phyloP scores from a whole-genome alignment of 2,329 filamentous ascomycete species.

The Niveomyces coronatus region DNA sequence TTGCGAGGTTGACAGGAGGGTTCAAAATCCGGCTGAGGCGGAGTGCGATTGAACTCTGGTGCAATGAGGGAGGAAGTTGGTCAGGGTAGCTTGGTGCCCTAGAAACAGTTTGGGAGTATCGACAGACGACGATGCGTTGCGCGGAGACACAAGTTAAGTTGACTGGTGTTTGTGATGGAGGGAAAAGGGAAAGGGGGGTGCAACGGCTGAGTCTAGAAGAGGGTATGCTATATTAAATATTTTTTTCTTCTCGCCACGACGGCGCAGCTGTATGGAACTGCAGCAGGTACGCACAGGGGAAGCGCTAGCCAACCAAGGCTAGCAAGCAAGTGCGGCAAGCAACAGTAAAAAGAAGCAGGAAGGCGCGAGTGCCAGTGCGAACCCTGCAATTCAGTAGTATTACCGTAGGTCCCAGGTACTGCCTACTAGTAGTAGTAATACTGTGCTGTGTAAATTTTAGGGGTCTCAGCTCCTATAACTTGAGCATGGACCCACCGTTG shows the following conservation, averaged over 20 bases:
- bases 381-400: too few species aligned
- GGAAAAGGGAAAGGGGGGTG: slow-evolving; percentile 21
- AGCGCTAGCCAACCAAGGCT: neutral
- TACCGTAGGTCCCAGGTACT: too few species aligned
- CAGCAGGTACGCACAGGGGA: slow-evolving; percentile 4
- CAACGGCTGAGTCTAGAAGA: slow-evolving; percentile 17
- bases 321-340: too few species aligned
- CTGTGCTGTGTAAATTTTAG: too few species aligned
- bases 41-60: slow-evolving; percentile 55
- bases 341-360: too few species aligned
- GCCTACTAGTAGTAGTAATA: too few species aligned
- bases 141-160: slow-evolving; percentile 36
- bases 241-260: slow-evolving; percentile 28
- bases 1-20: slow-evolving; percentile 31
- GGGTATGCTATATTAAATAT: slow-evolving; percentile 29
- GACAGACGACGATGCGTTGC: slow-evolving; percentile 38
- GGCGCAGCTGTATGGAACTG: slow-evolving; percentile 6
- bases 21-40: slow-evolving; percentile 18
- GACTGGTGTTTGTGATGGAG: slow-evolving; percentile 34
- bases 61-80: slow-evolving; percentile 46
- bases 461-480: too few species aligned
- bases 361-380: too few species aligned
- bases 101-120: slow-evolving; percentile 41
- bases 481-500: too few species aligned
- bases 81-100: slow-evolving; percentile 88